Evolutionary conservation across 148 eudicot species (phyloP).

Genomic region (Gaultheria prostrata): DNA sequence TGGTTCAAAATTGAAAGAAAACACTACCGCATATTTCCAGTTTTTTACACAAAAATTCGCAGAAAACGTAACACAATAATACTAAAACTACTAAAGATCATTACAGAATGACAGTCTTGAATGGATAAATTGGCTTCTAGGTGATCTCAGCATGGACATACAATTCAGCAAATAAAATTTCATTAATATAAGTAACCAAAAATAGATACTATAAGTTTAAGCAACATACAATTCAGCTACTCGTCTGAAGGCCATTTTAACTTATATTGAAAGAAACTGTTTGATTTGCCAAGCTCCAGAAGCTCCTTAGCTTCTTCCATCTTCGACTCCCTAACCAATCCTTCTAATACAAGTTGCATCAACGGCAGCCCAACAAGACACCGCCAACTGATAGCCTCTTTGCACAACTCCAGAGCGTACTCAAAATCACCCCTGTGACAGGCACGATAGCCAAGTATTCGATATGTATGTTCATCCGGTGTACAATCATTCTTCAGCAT

Average conservation of each 20-base stretch:
- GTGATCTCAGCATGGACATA: too few relatives aligned
- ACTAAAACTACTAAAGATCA: too few relatives aligned
- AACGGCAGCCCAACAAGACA: conserved; percentile 26
- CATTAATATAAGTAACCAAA: too few relatives aligned
- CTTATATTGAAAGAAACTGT: conserved; percentile 26
- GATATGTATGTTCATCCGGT: too few relatives aligned
- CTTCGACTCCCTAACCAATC: conserved; percentile 40
- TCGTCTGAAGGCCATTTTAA: conserved; percentile 28
- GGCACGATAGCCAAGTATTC: too few relatives aligned
- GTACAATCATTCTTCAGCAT: conserved; percentile 21
- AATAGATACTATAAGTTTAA: too few relatives aligned
- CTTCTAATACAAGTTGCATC: conserved; percentile 57
- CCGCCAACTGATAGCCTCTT: conserved; percentile 20
- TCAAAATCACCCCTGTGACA: conserved; percentile 39
- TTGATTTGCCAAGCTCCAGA: conserved; percentile 31
- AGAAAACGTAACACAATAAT: too few relatives aligned
- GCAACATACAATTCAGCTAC: background rate
- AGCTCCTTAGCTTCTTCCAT: conserved; percentile 43
- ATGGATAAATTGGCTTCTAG: too few relatives aligned
- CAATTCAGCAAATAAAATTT: too few relatives aligned
- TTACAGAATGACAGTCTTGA: too few relatives aligned
- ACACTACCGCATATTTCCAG: too few relatives aligned
- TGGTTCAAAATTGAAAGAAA: background rate
- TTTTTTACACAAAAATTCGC: too few relatives aligned
- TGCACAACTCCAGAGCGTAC: conserved; percentile 47